These are phyloP conservation scores for Maudiozyma turicensis DNA, from an alignment of 805 yeast species.

Conservation along the genomic window DNA sequence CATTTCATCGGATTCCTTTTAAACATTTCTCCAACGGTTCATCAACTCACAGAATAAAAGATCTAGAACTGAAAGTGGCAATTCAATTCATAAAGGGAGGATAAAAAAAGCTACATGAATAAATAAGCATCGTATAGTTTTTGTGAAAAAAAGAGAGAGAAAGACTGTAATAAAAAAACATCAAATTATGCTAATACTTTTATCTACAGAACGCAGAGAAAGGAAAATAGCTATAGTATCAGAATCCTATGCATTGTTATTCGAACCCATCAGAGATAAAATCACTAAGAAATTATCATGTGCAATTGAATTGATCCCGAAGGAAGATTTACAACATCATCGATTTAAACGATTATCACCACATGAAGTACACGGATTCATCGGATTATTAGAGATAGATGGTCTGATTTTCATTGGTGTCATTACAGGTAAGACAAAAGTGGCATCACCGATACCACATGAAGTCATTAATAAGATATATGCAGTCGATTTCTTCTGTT, in stretches of 20 bases:
- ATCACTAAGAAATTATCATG: conserved; percentile 25
- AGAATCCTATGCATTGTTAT: conserved; percentile 7
- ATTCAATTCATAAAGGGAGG: no score
- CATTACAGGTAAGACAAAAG: conserved; percentile 65
- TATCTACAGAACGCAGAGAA: conserved; percentile 6
- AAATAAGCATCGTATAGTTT: no score
- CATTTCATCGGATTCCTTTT: no score
- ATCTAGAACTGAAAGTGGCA: no score
- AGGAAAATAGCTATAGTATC: conserved; percentile 12
- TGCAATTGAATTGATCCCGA: conserved; percentile 41
- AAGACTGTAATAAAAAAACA: no score
- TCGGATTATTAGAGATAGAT: conserved; percentile 73
- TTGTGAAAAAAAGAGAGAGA: no score
- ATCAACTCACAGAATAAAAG: no score
- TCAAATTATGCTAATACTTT: conserved; percentile 16
- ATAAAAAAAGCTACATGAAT: no score
- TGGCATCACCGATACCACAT: conserved; percentile 70
- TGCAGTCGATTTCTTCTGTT: conserved; percentile 76
- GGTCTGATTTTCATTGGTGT: conserved; percentile 64
- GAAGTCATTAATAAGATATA: conserved; percentile 73
- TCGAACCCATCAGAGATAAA: conserved; percentile 14
- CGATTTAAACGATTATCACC: conserved; percentile 36
- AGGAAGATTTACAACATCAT: conserved; percentile 29
- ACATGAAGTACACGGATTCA: conserved; percentile 50
- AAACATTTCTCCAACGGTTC: no score